Conservation (phyloP, 495 filamentous ascomycete genomes). For the Aspergillus conjunctus region DNA sequence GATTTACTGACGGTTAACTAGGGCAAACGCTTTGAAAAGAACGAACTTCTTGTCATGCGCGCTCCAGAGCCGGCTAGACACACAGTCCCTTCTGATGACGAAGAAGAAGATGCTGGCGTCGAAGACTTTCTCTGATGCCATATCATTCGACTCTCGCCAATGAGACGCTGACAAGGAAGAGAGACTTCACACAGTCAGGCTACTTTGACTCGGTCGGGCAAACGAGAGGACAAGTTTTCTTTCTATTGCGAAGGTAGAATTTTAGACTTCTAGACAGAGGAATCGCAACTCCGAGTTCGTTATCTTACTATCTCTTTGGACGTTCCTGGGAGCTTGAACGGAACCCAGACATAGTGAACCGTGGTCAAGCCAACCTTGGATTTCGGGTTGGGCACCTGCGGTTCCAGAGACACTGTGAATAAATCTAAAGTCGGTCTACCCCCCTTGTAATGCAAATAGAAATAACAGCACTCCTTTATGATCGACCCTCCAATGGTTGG, state of each 20-base stretch:
- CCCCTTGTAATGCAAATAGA: no score
- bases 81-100: constrained; percentile 20
- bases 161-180: background rate
- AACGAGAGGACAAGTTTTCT: background rate
- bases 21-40: constrained; percentile 18
- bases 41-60: constrained; percentile 10
- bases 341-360: constrained; percentile 3
- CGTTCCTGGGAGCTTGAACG: background rate
- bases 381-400: background rate
- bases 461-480: background rate
- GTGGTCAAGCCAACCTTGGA: constrained; percentile 7
- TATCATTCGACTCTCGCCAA: background rate
- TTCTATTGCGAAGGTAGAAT: no score
- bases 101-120: constrained; percentile 24
- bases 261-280: no score
- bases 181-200: background rate
- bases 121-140: constrained; percentile 18
- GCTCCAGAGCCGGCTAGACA: constrained; percentile 16
- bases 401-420: background rate
- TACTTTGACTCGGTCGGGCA: background rate
- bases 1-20: constrained; percentile 10
- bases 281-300: background rate
- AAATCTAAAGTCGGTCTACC: background rate
- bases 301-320: background rate
- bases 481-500: background rate